Base-by-base conservation (phyloP, 495 filamentous ascomycete genomes). In the Neurospora hispaniola region DNA sequence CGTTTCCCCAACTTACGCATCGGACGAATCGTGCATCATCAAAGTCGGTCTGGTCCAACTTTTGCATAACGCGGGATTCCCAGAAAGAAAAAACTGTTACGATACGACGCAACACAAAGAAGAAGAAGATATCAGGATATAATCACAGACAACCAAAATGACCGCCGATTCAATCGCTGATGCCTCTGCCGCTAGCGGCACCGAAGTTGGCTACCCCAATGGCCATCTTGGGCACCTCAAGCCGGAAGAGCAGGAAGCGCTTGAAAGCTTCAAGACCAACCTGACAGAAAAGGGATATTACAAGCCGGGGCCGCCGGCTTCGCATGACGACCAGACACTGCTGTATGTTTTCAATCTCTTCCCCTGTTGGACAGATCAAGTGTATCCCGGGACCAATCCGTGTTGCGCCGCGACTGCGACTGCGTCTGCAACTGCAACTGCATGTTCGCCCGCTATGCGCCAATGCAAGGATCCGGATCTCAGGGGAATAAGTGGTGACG, bases 241-340 rank as follows among this genome's bases (percentile, higher is more conserved):
- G 31, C 81, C 85, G 35, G 86, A 89, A 72, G 91, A 96, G 79
- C 89, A 91, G 75, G 80, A 82, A 68, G 87, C 88, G 54, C 83
- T 96, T 31, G 79, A 77, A 20, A 83, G 86, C 42, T 96, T 96
- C 85, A 95, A 93, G 85, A 74, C 77, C 3, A 76, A 90, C 54
- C 86, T 90, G 71, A 84, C 86, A 48, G 85, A 91, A 77, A 87
- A 89, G 74, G 89, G 87, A 7, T 85, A 91, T 74, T 96, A 93
- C 78, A 86, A 81, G 54, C 85, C 89, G 2, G 86, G 84, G 2
- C 79, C 83, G 48, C 78, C 79, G 71, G 79, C 91, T 0, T 91
- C 89, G 73, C 92, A 94, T 79, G 92, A 93, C 71, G 93, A 96
- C 84, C 89, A 91, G 79, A 94, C 91, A 5, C 81, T 96, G 75